Evolutionary conservation across 257 asterid species (phyloP), one percentile per base, ranked within the genome.

Genomic region (Agastache rugosa): DNA sequence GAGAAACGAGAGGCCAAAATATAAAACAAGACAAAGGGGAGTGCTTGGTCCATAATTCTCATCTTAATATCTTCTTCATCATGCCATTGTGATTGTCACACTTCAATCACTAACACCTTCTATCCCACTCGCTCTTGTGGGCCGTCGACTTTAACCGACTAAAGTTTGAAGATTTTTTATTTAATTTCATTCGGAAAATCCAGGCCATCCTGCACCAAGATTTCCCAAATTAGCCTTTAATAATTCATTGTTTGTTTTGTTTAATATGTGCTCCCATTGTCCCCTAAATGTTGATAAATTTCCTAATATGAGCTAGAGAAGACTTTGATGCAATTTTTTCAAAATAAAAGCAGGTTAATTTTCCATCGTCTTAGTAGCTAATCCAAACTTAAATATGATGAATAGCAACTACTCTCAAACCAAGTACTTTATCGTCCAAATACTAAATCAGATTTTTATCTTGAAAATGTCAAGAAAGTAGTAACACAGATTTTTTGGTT

Each of bases 21-120:
- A n/a, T 23, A 42, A 47, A 71, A 45, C 51, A n/a, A 23, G 81
- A 77, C 74, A 63, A 77, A 68, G 45, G 39, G 45, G 66, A 55
- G 79, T 55, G 78, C 77, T 74, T 68, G 79, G 83, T 67, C 70
- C 22, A 71, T 71, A 77, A 71, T 77, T 65, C 77, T 77, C 81
- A 72, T 77, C 81, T 71, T 64, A 44, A 71, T 11, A 77, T 77
- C 81, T 54, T 53, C 44, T 54, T 67, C 6, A 47, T 53, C 44
- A 63, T 67, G 6, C 58, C 73, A 79, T 25, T 53, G 19, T 53
- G 67, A 56, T 56, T 69, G 83, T 68, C 73, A 64, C 63, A 63
- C 74, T 73, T 59, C 75, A 59, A 23, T 73, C 67, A 58, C 76
- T 10, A 59, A 34, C 20, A 35, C 66, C 19, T 72, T 25, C 27